Base-by-base conservation (phyloP, 1,139 yeast genomes). In the Taphrina communis region DNA sequence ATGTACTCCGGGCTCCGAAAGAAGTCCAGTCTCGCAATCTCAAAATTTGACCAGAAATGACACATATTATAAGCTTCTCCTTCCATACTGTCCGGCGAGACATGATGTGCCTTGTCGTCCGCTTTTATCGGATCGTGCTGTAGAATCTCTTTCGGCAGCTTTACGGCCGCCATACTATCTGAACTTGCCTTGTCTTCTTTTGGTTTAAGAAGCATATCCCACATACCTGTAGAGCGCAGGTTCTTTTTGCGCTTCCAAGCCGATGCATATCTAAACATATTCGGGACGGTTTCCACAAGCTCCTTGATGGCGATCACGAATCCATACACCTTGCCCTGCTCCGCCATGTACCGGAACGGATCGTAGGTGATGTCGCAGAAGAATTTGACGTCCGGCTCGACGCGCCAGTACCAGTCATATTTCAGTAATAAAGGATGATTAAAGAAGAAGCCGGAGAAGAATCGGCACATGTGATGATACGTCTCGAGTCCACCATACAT, bases 21-120 rank as follows among this genome's bases (percentile, higher is more conserved):
- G 19, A 91, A 77, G 73, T 87, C 91, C 1, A 90, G 84, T 66
- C 90, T 79, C 1, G 97, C 97, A 74, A 92, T 92, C 77, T 92
- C 97, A 76, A 92, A 92, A 79, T 92, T 92, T 51, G 95, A 87
- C 97, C 97, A 92, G 79, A 91, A 92, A 78, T 92, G 97, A 74
- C 96, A 89, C 75, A 88, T 75, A 76, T 88, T 90, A 78, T 87
- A 91, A 71, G 86, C 88, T 74, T 88, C 88, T 35, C 85, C 83
- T 21, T 75, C 76, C 70, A 68, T 68, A 8, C 35, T 14, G 36
- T 65, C 59, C 7, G 51, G 21, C n/a, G 61, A 46, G 25, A 72
- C 82, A 7, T 46, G 51, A 11, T 38, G 53, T 21, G 50, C 19
- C 75, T 72, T 55, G 69, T 62, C 31, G 63, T 66, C 17, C 74